Evolutionary conservation across 805 yeast species (phyloP), one percentile per base, ranked within the genome.

Genomic region (Lipomyces orientalis): DNA sequence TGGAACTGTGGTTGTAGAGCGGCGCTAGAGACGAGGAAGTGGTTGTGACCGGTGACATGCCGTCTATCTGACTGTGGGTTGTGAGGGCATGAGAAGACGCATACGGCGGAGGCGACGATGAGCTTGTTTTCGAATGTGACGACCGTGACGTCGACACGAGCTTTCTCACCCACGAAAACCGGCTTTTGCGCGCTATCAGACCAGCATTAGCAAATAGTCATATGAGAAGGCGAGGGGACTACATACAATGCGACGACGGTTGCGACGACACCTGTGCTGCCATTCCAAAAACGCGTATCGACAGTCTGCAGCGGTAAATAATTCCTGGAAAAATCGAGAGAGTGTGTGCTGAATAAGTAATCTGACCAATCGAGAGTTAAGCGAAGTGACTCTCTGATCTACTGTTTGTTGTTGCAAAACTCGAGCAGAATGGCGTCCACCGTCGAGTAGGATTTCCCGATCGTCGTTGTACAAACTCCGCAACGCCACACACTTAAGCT

Each of bases 101-200:
- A 31, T 31, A 33, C 7, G 55, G 29, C 14, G 54, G 19, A 34
- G 61, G 9, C 7, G 52, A 19, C 7, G 52, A 19, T 14, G 61
- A 22, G 25, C 59, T 55, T 5, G 65, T 46, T 16, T 58, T 34
- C 33, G 60, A 34, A 3, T 61, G 60, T 43, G 43, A 46, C 25
- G 64, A 49, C 10, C 60, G 65, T 14, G 65, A 60, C 22, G 52
- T 33, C 31, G 70, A 55, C 9, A 68, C 66, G 54, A 69, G 64
- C 43, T 55, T 43, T 16, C 72, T 67, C 37, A 69, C 72, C 72
- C 72, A 69, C 12, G 72, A 62, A 52, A 69, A 69, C 34, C 71
- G 60, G 61, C 71, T 58, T 31, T 63, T 63, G 54, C 68, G 68
- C 29, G 59, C 67, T 63, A 54, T 43, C 16, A 31, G 12, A 1